These are phyloP conservation scores for Rhododendron williamsianum DNA, from an alignment of 148 eudicot species.

Conservation along the genomic window DNA sequence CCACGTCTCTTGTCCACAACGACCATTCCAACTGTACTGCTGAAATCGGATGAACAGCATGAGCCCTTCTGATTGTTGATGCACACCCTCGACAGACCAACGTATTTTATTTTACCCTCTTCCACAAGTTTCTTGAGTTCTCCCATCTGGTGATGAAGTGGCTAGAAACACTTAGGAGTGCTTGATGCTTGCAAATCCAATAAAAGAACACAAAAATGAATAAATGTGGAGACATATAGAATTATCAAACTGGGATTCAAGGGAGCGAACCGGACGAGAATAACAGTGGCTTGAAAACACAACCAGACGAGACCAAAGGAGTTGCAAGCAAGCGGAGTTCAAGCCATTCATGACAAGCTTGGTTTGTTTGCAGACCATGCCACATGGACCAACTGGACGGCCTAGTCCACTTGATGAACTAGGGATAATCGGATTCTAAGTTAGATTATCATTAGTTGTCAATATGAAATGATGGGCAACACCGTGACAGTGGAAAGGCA, in stretches of 20 bases:
- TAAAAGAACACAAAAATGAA: neutral
- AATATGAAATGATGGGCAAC: neutral
- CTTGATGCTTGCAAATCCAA: neutral
- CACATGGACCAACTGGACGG: neutral
- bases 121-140: slow-evolving; percentile 20
- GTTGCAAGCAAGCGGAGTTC: neutral
- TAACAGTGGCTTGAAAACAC: neutral
- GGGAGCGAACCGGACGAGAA: no score
- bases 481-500: neutral
- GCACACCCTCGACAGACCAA: slow-evolving; percentile 17
- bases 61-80: slow-evolving; percentile 16
- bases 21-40: slow-evolving; percentile 23
- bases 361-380: neutral
- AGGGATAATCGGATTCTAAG: neutral
- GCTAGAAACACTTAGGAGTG: neutral
- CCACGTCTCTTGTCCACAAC: slow-evolving; percentile 17
- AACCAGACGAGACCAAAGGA: neutral
- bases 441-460: neutral
- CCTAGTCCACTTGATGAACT: neutral
- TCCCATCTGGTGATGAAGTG: slow-evolving; percentile 12
- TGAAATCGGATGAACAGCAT: slow-evolving; percentile 17
- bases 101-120: slow-evolving; percentile 20
- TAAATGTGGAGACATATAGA: neutral
- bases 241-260: neutral
- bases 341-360: neutral